Evolutionary conservation across 1,139 yeast genomes (phyloP).

Genomic region (Arxiozyma telluris): DNA sequence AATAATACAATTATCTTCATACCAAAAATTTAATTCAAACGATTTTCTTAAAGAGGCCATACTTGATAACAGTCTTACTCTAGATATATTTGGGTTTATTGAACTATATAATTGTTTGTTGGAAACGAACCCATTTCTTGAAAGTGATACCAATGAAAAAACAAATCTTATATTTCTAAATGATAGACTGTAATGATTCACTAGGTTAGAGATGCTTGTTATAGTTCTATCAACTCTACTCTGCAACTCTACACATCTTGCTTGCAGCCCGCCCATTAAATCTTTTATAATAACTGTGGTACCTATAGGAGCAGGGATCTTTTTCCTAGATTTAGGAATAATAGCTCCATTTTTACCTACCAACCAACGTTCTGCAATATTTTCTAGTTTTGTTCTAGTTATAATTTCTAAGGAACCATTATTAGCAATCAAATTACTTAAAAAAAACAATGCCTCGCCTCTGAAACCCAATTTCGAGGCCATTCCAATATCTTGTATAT

Average conservation of each 20-base stretch:
- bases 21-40: slow-evolving; percentile 14
- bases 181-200: slow-evolving; percentile 31
- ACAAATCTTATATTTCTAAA: slow-evolving; percentile 30
- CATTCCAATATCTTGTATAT: slow-evolving; percentile 35
- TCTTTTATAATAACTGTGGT: slow-evolving; percentile 32
- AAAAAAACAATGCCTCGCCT: slow-evolving; percentile 60
- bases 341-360: slow-evolving; percentile 30
- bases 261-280: slow-evolving; percentile 32
- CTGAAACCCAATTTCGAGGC: slow-evolving; percentile 53
- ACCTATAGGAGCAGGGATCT: slow-evolving; percentile 30
- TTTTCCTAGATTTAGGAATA: slow-evolving; percentile 11
- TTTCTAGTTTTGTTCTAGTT: slow-evolving; percentile 30
- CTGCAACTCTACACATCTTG: slow-evolving; percentile 30
- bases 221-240: slow-evolving; percentile 25
- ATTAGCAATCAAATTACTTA: slow-evolving; percentile 38
- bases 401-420: slow-evolving; percentile 29
- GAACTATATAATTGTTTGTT: slow-evolving; percentile 16
- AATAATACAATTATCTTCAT: slow-evolving; percentile 10
- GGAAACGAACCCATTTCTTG: slow-evolving; percentile 13
- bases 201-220: slow-evolving; percentile 23
- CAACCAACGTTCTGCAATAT: slow-evolving; percentile 33
- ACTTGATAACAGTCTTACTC: slow-evolving; percentile 15
- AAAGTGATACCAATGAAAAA: slow-evolving; percentile 15
- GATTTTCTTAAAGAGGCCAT: slow-evolving; percentile 16
- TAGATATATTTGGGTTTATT: slow-evolving; percentile 16